A percentile compares a stretch with the other conserved stretches of the same genome.
phyloP scores from a whole-genome alignment of 371 early-diverging fungal species.

The Batkoa obscura region DNA sequence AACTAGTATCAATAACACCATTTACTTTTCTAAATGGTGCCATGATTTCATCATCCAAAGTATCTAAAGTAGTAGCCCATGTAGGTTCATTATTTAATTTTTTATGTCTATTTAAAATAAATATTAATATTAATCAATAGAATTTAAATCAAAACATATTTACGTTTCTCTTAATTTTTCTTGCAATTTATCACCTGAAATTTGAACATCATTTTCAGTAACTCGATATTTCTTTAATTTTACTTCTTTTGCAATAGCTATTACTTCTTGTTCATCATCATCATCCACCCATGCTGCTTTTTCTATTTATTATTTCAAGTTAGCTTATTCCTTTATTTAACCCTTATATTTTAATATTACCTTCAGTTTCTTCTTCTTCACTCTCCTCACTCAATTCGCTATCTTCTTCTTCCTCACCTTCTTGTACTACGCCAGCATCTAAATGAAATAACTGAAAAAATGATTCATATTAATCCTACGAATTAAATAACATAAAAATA shows the following conservation, averaged over 20 bases:
- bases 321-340: no score
- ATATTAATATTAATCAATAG: not conserved
- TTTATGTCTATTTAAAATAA: not conserved
- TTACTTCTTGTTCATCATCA: constrained; percentile 37
- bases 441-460: no score
- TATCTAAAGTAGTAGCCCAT: constrained; percentile 5
- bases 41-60: constrained; percentile 7
- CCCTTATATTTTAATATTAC: no score
- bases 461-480: no score
- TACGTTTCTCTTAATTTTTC: constrained; percentile 62
- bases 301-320: constrained; percentile 7
- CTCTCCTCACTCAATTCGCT: no score
- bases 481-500: no score
- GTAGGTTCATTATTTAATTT: not conserved
- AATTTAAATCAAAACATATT: constrained; percentile 3
- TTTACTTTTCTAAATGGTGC: not conserved
- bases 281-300: constrained; percentile 58
- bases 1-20: constrained; percentile 5
- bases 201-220: constrained; percentile 57
- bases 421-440: no score
- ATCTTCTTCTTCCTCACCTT: no score
- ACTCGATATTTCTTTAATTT: constrained; percentile 18
- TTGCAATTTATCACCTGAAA: constrained; percentile 64
- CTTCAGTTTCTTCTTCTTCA: no score
- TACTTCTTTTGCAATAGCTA: constrained; percentile 25